Base-by-base conservation (phyloP, 345 rosid genomes). In the Adansonia digitata region DNA sequence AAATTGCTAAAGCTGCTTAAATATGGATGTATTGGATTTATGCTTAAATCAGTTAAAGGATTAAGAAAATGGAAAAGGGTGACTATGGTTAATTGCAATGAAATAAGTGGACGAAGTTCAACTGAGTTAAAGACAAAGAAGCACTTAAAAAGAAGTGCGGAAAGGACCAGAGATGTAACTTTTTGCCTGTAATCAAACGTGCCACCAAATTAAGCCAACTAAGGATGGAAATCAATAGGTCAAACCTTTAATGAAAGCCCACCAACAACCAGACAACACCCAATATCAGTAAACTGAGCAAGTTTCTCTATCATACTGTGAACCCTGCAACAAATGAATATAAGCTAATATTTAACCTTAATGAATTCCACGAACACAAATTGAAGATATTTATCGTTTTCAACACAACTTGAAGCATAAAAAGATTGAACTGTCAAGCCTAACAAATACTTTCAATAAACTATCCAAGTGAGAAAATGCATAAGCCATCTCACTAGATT, bases 241-340 rank as follows among this genome's bases (percentile, higher is more conserved):
- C 85, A 45, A 72, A 92, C 98, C 97, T 91, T 89, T 12, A 85
- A 77, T 62, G 97, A 88, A 77, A 94, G 95, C 66, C 98, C 98
- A 53, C 98, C 97, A 70, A 94, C 94, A 79, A 94, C 82, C 81
- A 90, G 81, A 80, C 97, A 92, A 79, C 95, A 94, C 76, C 94
- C 84, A 56, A 92, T 90, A 80, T 94, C 94, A 3, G 97, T 92
- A 77, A 88, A 94, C 71, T 92, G 97, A 35, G 97, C 87, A 73
- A 94, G 83, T 79, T 92, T 92, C 84, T 90, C 91, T 61, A 83
- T 83, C 98, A 91, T 93, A 79, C 97, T 91, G 70, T 94, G 97
- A 77, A 40, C 94, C 93, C 99, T 95, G 83, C 61, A 81, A 80
- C 27, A 81, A 27, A 40, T 31, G 37, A 2, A 77, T 40, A 1